phyloP scores from a whole-genome alignment of 2,329 filamentous ascomycete genomes.

The Pseudocercospora cruenta region DNA sequence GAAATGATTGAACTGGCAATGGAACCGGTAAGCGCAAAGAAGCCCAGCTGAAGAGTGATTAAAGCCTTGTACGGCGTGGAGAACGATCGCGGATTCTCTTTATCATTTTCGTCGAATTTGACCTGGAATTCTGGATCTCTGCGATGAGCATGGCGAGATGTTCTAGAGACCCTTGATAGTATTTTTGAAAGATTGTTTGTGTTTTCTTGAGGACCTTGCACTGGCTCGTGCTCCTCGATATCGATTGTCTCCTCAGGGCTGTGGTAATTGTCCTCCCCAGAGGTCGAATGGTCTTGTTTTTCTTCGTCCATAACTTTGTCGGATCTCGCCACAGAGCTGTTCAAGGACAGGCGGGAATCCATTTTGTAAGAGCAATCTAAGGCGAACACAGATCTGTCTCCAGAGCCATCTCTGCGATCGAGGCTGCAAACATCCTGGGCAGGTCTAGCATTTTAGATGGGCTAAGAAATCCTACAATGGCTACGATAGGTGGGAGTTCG shows the following conservation, averaged over 20 bases:
- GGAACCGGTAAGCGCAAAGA: conserved; percentile 47
- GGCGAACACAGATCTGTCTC: background rate
- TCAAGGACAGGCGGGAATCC: background rate
- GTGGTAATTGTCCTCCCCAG: conserved; percentile 7
- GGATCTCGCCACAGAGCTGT: background rate
- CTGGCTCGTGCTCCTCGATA: conserved; percentile 22
- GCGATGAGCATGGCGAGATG: conserved; percentile 13
- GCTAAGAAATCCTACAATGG: background rate
- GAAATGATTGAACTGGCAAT: conserved; percentile 55
- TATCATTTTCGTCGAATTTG: conserved; percentile 41
- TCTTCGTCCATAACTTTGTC: conserved; percentile 12
- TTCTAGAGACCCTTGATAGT: conserved; percentile 1
- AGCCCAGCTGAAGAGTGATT: conserved; percentile 54
- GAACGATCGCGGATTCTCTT: conserved; percentile 55
- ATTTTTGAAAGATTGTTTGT: conserved; percentile 8
- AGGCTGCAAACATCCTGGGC: background rate
- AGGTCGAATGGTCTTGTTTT: conserved; percentile 10
- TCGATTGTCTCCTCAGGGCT: conserved; percentile 11
- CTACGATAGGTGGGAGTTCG: background rate
- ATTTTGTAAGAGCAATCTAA: background rate
- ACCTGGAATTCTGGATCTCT: conserved; percentile 32
- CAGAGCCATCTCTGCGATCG: background rate
- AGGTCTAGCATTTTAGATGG: background rate
- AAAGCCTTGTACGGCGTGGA: conserved; percentile 48
- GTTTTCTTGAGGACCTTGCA: background rate